phyloP scores from a whole-genome alignment of 192 early-diverging fungal genomes.

The Entrophospora sp. region DNA sequence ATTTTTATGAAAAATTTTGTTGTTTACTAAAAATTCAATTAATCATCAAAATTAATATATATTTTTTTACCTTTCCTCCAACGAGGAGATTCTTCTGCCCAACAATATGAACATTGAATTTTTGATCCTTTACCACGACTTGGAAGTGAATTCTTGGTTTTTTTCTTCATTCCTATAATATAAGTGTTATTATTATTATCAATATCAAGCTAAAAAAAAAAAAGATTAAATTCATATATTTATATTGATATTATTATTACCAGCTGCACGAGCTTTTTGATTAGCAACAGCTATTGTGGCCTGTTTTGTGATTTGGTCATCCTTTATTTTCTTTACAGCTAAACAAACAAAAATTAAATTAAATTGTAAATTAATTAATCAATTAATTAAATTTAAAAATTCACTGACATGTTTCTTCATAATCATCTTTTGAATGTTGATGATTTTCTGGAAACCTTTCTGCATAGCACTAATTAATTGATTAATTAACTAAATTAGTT shows the following conservation, averaged over 20 bases:
- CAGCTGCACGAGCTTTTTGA: slow-evolving; percentile 24
- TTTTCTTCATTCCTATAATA: not conserved
- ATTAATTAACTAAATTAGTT: not conserved
- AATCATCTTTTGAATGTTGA: slow-evolving; percentile 42
- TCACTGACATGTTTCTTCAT: slow-evolving; percentile 46
- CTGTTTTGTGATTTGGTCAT: slow-evolving; percentile 33
- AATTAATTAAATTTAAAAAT: not conserved
- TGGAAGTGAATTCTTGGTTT: not conserved
- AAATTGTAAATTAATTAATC: not conserved
- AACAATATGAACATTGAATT: slow-evolving; percentile 53
- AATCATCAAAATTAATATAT: not conserved
- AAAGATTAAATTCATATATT: slow-evolving; percentile 3
- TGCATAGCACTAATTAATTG: slow-evolving; percentile 35
- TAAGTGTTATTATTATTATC: slow-evolving; percentile 8
- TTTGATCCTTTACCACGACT: not conserved
- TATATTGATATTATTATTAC: slow-evolving; percentile 13
- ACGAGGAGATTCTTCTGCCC: slow-evolving; percentile 41
- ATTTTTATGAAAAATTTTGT: not conserved
- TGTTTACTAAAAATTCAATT: not conserved
- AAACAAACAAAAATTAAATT: not conserved
- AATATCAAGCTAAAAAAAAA: slow-evolving; percentile 3
- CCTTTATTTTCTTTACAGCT: slow-evolving; percentile 36
- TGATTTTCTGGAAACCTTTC: slow-evolving; percentile 36
- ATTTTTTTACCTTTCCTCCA: slow-evolving; percentile 51
- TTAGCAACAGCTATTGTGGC: slow-evolving; percentile 29